Evolutionary conservation across 257 asterid genomes (phyloP).

Genomic region (Cinchona pubescens): DNA sequence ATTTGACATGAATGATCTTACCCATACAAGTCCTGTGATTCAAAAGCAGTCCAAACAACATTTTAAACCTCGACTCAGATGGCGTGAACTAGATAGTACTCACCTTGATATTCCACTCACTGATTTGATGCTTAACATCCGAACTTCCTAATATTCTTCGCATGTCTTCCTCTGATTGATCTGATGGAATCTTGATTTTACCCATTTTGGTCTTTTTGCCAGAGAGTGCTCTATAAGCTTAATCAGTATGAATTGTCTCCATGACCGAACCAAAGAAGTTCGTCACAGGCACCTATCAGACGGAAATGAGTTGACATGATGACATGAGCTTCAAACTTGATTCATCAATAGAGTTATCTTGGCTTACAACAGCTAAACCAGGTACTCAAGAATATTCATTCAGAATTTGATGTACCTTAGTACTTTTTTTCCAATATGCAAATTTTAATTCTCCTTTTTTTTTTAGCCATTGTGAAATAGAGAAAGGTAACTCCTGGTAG

Average conservation of each 20-base stretch:
- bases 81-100: constrained; percentile 9
- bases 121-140: constrained; percentile 35
- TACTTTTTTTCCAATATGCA: not conserved
- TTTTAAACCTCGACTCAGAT: not conserved
- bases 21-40: too few relatives aligned
- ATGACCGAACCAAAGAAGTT: constrained; percentile 95
- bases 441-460: not conserved
- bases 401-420: not conserved
- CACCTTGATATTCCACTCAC: constrained; percentile 38
- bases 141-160: constrained; percentile 36
- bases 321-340: not conserved
- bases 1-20: not conserved
- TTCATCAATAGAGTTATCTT: not conserved
- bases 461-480: not conserved
- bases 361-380: not conserved
- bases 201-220: constrained; percentile 30
- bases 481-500: not conserved
- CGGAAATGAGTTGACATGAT: constrained; percentile 12
- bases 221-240: constrained; percentile 60
- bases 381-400: not conserved
- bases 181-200: constrained; percentile 31
- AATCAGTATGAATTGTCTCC: constrained; percentile 88
- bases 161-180: constrained; percentile 28
- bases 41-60: too few relatives aligned
- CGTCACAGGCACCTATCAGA: constrained; percentile 76